Evolutionary conservation across 2,329 filamentous ascomycete species (phyloP).

Genomic region (Ophiostoma novo-ulmi): DNA sequence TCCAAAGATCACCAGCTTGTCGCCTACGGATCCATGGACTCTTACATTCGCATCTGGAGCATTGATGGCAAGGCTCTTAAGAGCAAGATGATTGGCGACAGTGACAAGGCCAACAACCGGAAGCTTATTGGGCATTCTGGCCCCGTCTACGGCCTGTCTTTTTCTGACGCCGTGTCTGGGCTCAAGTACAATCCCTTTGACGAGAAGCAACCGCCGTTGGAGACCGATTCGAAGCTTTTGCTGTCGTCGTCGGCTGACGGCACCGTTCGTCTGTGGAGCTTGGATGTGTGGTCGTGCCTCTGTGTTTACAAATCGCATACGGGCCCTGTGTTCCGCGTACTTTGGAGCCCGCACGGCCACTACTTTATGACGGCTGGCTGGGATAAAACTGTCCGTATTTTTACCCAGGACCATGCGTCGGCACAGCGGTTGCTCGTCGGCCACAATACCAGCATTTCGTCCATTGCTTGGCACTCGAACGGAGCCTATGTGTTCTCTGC

Average conservation of each 20-base stretch:
- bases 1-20: conserved; percentile 84
- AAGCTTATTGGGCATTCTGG: conserved; percentile 84
- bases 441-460: conserved; percentile 89
- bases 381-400: conserved; percentile 85
- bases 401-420: conserved; percentile 88
- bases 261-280: conserved; percentile 84
- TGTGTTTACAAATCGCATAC: conserved; percentile 93
- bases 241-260: conserved; percentile 84
- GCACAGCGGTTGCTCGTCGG: conserved; percentile 84
- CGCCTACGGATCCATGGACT: conserved; percentile 85
- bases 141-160: conserved; percentile 82
- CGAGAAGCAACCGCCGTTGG: conserved; percentile 42
- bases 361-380: conserved; percentile 87
- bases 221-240: conserved; percentile 65
- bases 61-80: conserved; percentile 77
- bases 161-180: conserved; percentile 65
- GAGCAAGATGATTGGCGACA: conserved; percentile 56
- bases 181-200: conserved; percentile 48
- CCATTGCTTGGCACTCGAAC: conserved; percentile 91
- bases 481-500: conserved; percentile 90
- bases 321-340: conserved; percentile 79
- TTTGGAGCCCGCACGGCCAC: conserved; percentile 89
- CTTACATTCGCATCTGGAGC: conserved; percentile 92
- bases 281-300: conserved; percentile 86
- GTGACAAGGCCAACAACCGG: conserved; percentile 59